These are phyloP conservation scores for Pleurostoma richardsiae DNA, from an alignment of 2,329 filamentous ascomycete genomes.

Conservation along the genomic window DNA sequence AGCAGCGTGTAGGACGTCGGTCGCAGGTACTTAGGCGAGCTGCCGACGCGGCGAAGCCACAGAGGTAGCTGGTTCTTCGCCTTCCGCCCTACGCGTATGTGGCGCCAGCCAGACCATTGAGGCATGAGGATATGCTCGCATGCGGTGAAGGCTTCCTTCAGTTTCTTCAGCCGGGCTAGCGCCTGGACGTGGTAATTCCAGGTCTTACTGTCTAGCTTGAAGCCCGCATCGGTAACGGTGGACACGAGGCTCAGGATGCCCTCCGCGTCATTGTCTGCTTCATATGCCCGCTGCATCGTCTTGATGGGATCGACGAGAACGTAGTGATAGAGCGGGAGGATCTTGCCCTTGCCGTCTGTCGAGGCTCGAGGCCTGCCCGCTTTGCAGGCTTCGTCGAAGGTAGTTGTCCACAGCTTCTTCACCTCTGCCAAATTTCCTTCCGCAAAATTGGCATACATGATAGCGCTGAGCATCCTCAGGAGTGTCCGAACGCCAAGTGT, in stretches of 20 bases:
- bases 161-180: constrained; percentile 55
- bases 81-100: constrained; percentile 18
- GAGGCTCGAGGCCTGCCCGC: constrained; percentile 11
- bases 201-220: constrained; percentile 67
- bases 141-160: constrained; percentile 63
- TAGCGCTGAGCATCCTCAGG: constrained; percentile 51
- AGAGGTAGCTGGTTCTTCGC: constrained; percentile 23
- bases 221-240: constrained; percentile 60
- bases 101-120: constrained; percentile 69
- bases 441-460: constrained; percentile 63
- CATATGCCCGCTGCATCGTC: constrained; percentile 41
- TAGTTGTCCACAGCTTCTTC: constrained; percentile 60
- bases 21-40: constrained; percentile 28
- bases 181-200: constrained; percentile 76
- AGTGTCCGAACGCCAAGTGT: constrained; percentile 28
- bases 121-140: constrained; percentile 78
- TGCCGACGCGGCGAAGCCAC: constrained; percentile 31
- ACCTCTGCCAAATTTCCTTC: constrained; percentile 56
- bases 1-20: constrained; percentile 41
- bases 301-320: constrained; percentile 44
- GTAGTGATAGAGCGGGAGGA: constrained; percentile 44
- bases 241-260: constrained; percentile 47
- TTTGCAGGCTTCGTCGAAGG: constrained; percentile 45
- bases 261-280: constrained; percentile 31
- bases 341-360: constrained; percentile 31